Evolutionary conservation across 2,329 filamentous ascomycete genomes (phyloP).

Genomic region (Diaporthe capsici): DNA sequence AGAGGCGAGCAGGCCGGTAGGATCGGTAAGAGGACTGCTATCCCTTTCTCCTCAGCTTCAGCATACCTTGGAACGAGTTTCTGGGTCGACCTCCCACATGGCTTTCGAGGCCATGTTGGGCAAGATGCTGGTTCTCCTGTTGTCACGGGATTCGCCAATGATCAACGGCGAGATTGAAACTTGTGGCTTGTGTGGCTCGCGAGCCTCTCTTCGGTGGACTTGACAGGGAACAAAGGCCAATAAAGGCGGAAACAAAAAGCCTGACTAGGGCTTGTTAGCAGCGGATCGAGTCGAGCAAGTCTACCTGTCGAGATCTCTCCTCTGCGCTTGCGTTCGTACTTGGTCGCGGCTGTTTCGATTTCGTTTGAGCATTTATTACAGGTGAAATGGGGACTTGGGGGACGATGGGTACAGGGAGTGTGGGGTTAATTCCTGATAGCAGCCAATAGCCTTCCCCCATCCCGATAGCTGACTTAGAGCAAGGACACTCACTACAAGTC

Average conservation of each 20-base stretch:
- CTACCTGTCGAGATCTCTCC: background rate
- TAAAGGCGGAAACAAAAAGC: background rate
- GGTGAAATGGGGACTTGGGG: background rate
- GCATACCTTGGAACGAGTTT: constrained; percentile 90
- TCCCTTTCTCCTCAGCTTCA: background rate
- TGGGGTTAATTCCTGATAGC: constrained; percentile 23
- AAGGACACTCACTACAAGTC: background rate
- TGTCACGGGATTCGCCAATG: background rate
- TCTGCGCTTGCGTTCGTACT: background rate
- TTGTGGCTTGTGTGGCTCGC: constrained; percentile 39
- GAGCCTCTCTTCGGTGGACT: constrained; percentile 17
- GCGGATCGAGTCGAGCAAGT: background rate
- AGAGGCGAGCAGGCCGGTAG: constrained; percentile 17
- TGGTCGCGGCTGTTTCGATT: constrained; percentile 20
- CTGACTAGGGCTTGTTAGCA: background rate
- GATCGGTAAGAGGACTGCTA: background rate
- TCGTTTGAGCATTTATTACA: constrained; percentile 17
- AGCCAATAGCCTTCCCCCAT: constrained; percentile 25
- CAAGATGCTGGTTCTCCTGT: constrained; percentile 28
- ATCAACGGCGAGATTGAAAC: background rate
- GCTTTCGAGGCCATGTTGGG: constrained; percentile 75
- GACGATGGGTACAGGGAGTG: constrained; percentile 21
- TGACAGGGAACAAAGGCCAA: constrained; percentile 25
- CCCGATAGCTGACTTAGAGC: constrained; percentile 3
- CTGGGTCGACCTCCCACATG: constrained; percentile 99